Percentiles rank a stretch among this genome's conserved stretches.
These are phyloP conservation scores for Tieghemostelium lacteum DNA, from an alignment of 78 protist species.

Conservation along the genomic window DNA sequence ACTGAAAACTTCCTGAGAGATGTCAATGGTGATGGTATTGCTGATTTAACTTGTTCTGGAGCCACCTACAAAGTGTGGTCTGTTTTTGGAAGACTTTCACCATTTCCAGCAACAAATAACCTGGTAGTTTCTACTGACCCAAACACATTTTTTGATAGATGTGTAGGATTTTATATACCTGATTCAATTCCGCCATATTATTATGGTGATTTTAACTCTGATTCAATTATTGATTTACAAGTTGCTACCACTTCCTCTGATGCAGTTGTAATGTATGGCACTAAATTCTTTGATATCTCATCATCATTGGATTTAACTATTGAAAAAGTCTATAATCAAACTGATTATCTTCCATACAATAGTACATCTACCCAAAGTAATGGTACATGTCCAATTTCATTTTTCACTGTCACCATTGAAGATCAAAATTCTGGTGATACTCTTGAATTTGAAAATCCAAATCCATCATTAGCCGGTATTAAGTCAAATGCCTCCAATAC, in stretches of 20 bases:
- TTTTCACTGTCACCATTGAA: background rate
- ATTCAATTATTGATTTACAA: background rate
- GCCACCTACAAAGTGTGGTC: background rate
- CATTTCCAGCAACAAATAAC: background rate
- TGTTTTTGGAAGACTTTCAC: background rate
- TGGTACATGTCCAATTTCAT: background rate
- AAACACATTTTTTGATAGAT: background rate
- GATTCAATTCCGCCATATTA: background rate
- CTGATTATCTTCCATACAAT: no score
- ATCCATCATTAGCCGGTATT: no score
- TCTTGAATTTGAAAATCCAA: background rate
- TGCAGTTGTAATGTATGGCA: background rate
- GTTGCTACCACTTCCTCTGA: background rate
- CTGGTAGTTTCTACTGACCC: background rate
- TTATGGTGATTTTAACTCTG: conserved; percentile 14
- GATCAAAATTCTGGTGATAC: background rate
- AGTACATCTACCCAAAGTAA: no score
- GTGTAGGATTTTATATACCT: background rate
- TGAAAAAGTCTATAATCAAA: no score
- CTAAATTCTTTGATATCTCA: no score
- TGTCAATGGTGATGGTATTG: conserved; percentile 11
- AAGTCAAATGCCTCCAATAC: background rate
- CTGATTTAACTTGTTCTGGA: background rate
- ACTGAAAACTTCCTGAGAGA: background rate
- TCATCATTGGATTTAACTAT: no score